A percentile compares a stretch with the other conserved stretches of the same genome.
Conservation (phyloP, 192 early-diverging fungal species). For the Umbelopsis sp. region DNA sequence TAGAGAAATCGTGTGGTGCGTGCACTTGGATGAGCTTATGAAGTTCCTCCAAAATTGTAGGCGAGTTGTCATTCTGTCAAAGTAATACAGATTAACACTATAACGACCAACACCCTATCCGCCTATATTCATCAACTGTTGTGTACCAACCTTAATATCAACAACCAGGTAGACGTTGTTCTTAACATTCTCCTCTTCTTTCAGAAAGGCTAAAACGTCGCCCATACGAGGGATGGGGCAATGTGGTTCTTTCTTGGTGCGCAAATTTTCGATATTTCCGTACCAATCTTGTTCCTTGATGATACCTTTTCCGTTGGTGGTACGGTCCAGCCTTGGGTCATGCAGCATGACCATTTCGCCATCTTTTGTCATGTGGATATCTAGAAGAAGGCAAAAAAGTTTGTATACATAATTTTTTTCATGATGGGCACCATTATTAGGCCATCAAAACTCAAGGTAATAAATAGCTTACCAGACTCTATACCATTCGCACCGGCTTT, state of each 20-base stretch:
- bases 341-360: constrained; percentile 60
- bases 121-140: background rate
- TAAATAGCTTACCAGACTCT: constrained; percentile 42
- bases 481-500: constrained; percentile 53
- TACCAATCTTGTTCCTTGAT: constrained; percentile 45
- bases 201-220: constrained; percentile 51
- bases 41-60: constrained; percentile 36
- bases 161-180: constrained; percentile 53
- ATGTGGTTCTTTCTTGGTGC: constrained; percentile 46
- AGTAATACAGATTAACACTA: background rate
- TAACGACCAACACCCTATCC: background rate
- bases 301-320: constrained; percentile 50
- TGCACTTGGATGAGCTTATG: constrained; percentile 27
- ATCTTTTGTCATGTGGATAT: constrained; percentile 56
- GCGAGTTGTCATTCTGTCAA: constrained; percentile 40
- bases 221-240: constrained; percentile 49
- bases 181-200: constrained; percentile 39
- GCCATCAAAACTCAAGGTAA: too few species aligned
- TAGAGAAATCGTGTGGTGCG: constrained; percentile 37
- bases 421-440: background rate
- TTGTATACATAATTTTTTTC: background rate
- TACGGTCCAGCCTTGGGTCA: constrained; percentile 53
- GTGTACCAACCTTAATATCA: constrained; percentile 53
- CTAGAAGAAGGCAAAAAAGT: constrained; percentile 20
- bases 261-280: constrained; percentile 53